Evolutionary conservation across 2,329 filamentous ascomycete species (phyloP), one percentile per base, ranked within the genome.

Genomic region (Arthrobotrys musiformis): DNA sequence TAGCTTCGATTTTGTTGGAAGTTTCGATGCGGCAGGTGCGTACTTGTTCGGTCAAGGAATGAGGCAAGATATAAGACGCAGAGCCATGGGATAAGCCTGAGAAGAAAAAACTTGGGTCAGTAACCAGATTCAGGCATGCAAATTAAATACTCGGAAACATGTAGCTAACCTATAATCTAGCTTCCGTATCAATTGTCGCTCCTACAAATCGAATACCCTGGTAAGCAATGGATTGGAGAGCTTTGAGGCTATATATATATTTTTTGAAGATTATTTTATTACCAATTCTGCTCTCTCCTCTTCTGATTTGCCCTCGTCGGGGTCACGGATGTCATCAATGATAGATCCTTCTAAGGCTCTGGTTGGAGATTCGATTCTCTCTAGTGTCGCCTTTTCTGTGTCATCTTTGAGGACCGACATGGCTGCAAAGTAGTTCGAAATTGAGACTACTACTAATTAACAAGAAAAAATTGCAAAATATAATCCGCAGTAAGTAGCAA

Each of bases 21-120:
- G 44, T 24, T 64, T 40, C 26, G 46, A 64, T 56, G 63, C 26
- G 22, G 58, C 19, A 64, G 73, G 54, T 58, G 63, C 80, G 79
- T 67, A 80, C 79, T 75, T 8, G 70, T 67, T 76, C 81, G 86
- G 81, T 91, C 89, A 48, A 93, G 86, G 82, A 93, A 93, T 76
- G 90, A 91, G 63, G 93, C 86, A 1, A 94, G 86, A 81, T 93
- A 93, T 35, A 93, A 86, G 56, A 93, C 85, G 72, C 89, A 90
- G 11, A 93, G 87, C 87, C 69, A 70, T 52, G 79, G 72, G 44
- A 76, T 78, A 64, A 73, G 69, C 54, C 56, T 76, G 24, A 56
- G 37, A 30, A 56, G 37, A 22, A 28, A 61, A 42, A 13, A n/a
- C 17, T n/a, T 40, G 9, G 19, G 22, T 76, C 50, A 76, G 72